Conservation (phyloP, 352 stramenopile genomes). For the Phytophthora multivora region DNA sequence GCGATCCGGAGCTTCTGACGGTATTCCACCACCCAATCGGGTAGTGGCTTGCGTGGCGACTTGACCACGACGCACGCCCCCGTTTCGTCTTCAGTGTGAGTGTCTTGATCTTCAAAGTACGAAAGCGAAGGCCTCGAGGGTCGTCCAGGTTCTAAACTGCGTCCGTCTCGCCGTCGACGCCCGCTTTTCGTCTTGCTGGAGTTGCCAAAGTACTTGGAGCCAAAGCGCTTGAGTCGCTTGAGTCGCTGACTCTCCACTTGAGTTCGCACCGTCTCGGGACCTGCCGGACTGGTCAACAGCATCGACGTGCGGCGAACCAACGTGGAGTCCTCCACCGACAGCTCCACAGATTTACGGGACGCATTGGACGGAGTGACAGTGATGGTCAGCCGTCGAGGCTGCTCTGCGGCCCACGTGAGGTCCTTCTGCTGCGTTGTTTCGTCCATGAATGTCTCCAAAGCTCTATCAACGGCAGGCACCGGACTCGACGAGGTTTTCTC, state of each 20-base stretch:
- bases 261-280: slow-evolving; percentile 42
- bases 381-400: slow-evolving; percentile 29
- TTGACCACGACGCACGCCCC: background rate
- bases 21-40: slow-evolving; percentile 29
- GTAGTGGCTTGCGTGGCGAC: slow-evolving; percentile 6
- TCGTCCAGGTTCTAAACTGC: slow-evolving; percentile 6
- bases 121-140: slow-evolving; percentile 18
- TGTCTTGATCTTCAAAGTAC: slow-evolving; percentile 9
- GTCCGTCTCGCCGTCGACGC: slow-evolving; percentile 12
- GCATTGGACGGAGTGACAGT: slow-evolving; percentile 20
- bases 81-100: slow-evolving; percentile 1
- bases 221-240: slow-evolving; percentile 48
- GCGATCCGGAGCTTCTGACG: slow-evolving; percentile 33
- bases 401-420: slow-evolving; percentile 14
- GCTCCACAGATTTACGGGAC: slow-evolving; percentile 30
- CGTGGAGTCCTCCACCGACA: slow-evolving; percentile 50
- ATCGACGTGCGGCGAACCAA: slow-evolving; percentile 56
- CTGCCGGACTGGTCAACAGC: slow-evolving; percentile 49
- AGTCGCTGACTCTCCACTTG: slow-evolving; percentile 46
- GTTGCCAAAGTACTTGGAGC: slow-evolving; percentile 38
- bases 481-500: slow-evolving; percentile 1
- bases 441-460: slow-evolving; percentile 10
- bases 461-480: slow-evolving; percentile 1
- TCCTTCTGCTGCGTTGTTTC: slow-evolving; percentile 1
- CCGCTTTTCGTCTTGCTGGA: background rate